A percentile compares a stretch with the other conserved stretches of the same genome.
Conservation (phyloP, 2,329 filamentous ascomycete species). For the Aspergillus tanneri region DNA sequence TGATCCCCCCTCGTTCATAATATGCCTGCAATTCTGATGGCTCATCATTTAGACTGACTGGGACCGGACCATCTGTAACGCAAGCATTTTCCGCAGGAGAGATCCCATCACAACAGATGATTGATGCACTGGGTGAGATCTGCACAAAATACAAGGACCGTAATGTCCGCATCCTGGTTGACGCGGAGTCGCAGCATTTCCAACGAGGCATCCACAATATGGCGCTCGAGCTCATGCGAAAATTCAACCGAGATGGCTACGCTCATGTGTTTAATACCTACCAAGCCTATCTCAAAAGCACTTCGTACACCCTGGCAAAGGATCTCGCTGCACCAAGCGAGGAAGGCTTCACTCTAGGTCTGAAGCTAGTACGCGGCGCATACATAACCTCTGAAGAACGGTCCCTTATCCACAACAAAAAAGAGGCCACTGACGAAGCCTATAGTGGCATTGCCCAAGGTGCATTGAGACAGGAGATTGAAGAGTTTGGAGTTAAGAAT, state of each 20-base stretch:
- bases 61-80: constrained; percentile 72
- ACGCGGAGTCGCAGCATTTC: constrained; percentile 78
- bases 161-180: constrained; percentile 73
- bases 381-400: constrained; percentile 70
- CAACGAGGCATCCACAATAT: constrained; percentile 79
- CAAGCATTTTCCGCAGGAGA: constrained; percentile 60
- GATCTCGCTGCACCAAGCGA: constrained; percentile 61
- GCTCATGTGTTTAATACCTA: constrained; percentile 78
- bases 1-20: not conserved
- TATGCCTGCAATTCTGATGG: not conserved
- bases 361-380: constrained; percentile 74
- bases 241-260: constrained; percentile 66
- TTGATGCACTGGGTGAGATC: constrained; percentile 68
- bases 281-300: constrained; percentile 71
- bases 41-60: constrained; percentile 59
- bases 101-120: constrained; percentile 65
- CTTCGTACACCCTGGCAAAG: constrained; percentile 55
- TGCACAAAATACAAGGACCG: constrained; percentile 58
- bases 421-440: constrained; percentile 66
- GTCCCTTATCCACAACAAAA: constrained; percentile 69
- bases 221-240: constrained; percentile 72
- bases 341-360: constrained; percentile 65
- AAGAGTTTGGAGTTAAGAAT: constrained; percentile 21
- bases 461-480: constrained; percentile 57
- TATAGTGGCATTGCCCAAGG: constrained; percentile 71